A percentile compares a stretch with the other conserved stretches of the same genome.
Evolutionary conservation across 768 basidiomycete genomes (phyloP).

Genomic region (Tylopilus felleus): DNA sequence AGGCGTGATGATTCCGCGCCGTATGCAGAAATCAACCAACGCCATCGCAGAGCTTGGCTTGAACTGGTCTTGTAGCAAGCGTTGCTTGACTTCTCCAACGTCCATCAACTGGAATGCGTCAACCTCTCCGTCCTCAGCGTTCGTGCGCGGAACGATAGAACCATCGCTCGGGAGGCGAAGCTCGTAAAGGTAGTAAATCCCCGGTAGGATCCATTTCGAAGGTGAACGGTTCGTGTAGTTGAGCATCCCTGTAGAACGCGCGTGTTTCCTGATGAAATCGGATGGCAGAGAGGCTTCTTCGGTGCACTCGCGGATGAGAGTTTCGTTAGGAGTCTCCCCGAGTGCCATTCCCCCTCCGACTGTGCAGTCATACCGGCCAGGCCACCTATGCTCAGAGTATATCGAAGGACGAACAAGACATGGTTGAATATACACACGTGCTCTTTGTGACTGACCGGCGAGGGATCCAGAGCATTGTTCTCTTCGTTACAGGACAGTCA

Average conservation of each 20-base stretch:
- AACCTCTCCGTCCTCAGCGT: conserved; percentile 40
- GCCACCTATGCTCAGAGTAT: conserved; percentile 14
- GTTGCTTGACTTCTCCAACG: conserved; percentile 30
- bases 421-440: conserved; percentile 30
- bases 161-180: conserved; percentile 38
- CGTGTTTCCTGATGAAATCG: conserved; percentile 32
- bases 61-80: conserved; percentile 35
- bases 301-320: conserved; percentile 40
- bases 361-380: conserved; percentile 41
- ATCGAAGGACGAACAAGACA: background rate
- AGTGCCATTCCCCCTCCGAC: conserved; percentile 43
- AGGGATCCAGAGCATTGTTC: conserved; percentile 38
- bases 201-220: conserved; percentile 42
- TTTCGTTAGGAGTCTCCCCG: conserved; percentile 35
- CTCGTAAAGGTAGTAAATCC: conserved; percentile 44
- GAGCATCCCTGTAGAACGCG: conserved; percentile 36
- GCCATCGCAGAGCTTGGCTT: conserved; percentile 44
- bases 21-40: conserved; percentile 40
- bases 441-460: conserved; percentile 39
- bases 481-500: conserved; percentile 28
- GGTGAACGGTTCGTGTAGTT: conserved; percentile 43
- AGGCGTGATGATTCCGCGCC: conserved; percentile 31
- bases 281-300: conserved; percentile 43
- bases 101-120: conserved; percentile 40
- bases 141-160: conserved; percentile 33